phyloP scores from a whole-genome alignment of 192 early-diverging fungal genomes.

The Pilaira anomala region DNA sequence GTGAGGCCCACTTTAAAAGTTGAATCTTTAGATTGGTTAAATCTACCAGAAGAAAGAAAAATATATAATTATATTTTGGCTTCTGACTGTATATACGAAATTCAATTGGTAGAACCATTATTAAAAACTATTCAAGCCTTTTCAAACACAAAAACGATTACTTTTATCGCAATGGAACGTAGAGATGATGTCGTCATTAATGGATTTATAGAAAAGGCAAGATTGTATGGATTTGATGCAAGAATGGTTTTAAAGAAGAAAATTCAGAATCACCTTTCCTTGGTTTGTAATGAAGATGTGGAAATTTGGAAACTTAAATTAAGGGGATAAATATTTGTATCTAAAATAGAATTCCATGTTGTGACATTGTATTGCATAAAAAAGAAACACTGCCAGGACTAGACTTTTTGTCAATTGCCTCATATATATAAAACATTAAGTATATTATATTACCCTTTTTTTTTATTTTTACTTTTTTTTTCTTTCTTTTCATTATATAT shows the following conservation, averaged over 20 bases:
- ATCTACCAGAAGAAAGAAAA: not conserved
- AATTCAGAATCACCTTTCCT: not conserved
- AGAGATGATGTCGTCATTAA: conserved; percentile 32
- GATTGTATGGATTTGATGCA: conserved; percentile 26
- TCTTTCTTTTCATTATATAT: not conserved
- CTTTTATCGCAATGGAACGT: conserved; percentile 31
- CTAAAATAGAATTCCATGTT: too few species aligned
- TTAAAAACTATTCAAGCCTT: conserved; percentile 17
- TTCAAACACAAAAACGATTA: conserved; percentile 5
- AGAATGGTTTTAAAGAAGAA: conserved; percentile 19
- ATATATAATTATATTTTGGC: conserved; percentile 31
- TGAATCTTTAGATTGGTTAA: conserved; percentile 30
- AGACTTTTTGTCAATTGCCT: too few species aligned
- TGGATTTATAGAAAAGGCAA: conserved; percentile 29
- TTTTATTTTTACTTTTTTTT: not conserved
- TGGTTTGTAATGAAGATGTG: conserved; percentile 24
- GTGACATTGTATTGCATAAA: too few species aligned
- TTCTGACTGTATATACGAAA: conserved; percentile 35
- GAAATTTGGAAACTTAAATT: conserved; percentile 37
- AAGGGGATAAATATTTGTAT: conserved; percentile 5
- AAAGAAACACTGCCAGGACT: too few species aligned
- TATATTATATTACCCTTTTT: too few species aligned
- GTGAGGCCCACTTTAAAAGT: conserved; percentile 9
- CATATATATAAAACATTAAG: too few species aligned
- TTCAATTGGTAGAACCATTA: conserved; percentile 29